Percentiles rank a stretch among this genome's conserved stretches.
Conservation (phyloP, 2,329 filamentous ascomycete genomes). For the Fusarium neocosmosporiellum region DNA sequence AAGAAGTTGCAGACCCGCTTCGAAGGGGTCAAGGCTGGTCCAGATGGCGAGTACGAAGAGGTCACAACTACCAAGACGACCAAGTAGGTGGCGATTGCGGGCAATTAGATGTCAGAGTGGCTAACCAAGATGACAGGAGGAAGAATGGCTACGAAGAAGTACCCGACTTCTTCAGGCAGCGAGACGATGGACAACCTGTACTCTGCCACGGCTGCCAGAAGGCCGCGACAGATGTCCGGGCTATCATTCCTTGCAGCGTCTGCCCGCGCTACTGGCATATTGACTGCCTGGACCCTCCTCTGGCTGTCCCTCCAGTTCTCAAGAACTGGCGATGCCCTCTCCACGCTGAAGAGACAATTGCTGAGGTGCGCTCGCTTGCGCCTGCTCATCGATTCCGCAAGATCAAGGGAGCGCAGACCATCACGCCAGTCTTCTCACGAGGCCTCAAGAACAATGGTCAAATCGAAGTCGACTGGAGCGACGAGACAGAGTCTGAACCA, state of each 20-base stretch:
- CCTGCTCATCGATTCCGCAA: constrained; percentile 72
- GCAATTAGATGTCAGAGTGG: not conserved
- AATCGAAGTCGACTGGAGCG: constrained; percentile 74
- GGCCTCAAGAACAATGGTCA: constrained; percentile 78
- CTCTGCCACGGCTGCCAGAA: constrained; percentile 82
- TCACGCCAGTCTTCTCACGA: constrained; percentile 67
- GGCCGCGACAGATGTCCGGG: constrained; percentile 68
- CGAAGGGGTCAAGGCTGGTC: constrained; percentile 79
- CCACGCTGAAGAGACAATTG: constrained; percentile 82
- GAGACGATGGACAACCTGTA: constrained; percentile 81
- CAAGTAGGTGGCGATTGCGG: constrained; percentile 63
- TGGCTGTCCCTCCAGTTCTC: constrained; percentile 80
- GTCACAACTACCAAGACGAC: constrained; percentile 67
- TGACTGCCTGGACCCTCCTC: constrained; percentile 88
- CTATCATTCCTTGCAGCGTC: constrained; percentile 87
- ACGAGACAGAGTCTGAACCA: constrained; percentile 60
- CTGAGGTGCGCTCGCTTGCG: constrained; percentile 66
- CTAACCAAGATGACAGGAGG: constrained; percentile 52
- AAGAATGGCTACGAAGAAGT: constrained; percentile 69
- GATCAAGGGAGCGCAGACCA: constrained; percentile 64
- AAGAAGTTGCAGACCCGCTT: constrained; percentile 78
- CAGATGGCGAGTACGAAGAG: constrained; percentile 85
- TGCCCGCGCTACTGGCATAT: constrained; percentile 90
- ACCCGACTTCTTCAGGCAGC: constrained; percentile 75
- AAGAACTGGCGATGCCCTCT: constrained; percentile 90